Evolutionary conservation across 345 rosid genomes (phyloP).

Genomic region (Lumnitzera racemosa): DNA sequence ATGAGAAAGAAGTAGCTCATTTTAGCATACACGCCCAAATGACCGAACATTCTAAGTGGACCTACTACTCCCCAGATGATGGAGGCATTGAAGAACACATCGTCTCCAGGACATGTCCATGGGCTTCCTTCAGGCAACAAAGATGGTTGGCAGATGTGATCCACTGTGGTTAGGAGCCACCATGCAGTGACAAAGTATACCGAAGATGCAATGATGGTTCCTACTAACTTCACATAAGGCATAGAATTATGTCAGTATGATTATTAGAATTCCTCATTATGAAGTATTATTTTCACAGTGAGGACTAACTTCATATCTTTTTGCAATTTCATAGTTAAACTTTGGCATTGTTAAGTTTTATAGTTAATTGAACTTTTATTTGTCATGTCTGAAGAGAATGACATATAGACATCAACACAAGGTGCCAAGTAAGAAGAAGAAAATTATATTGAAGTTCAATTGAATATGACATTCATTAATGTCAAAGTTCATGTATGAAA

Average conservation of each 20-base stretch:
- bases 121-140: conserved; percentile 37
- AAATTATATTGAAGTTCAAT: no score
- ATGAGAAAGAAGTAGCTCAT: conserved; percentile 56
- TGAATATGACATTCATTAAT: no score
- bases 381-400: no score
- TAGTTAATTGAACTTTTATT: no score
- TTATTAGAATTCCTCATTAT: not conserved
- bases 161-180: conserved; percentile 44
- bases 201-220: conserved; percentile 33
- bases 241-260: not conserved
- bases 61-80: conserved; percentile 58
- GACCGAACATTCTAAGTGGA: conserved; percentile 39
- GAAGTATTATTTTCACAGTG: no score
- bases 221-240: conserved; percentile 20
- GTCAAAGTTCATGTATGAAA: no score
- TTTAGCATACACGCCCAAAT: conserved; percentile 27
- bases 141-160: conserved; percentile 25
- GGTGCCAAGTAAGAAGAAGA: no score
- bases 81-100: conserved; percentile 46
- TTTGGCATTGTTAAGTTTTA: no score
- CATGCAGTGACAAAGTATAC: conserved; percentile 41
- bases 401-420: no score
- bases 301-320: no score
- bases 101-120: conserved; percentile 47
- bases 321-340: no score